Conservation (phyloP, 208 protist genomes). For the Trypanosoma avium region DNA sequence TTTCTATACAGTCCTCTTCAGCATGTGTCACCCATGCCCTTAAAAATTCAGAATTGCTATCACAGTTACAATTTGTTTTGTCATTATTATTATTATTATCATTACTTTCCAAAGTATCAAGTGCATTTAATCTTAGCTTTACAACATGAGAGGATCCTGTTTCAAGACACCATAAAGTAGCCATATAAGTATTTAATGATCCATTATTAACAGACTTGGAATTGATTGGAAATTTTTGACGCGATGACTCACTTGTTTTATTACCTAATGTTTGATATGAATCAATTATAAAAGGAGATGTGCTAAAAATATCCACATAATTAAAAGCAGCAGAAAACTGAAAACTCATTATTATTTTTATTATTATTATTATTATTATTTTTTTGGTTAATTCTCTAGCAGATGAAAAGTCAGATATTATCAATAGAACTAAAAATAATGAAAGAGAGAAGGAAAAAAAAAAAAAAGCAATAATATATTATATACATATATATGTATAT, state of each 20-base stretch:
- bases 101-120: not conserved
- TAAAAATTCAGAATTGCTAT: too few species aligned
- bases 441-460: conserved; percentile 20
- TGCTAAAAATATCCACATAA: conserved; percentile 2
- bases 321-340: not conserved
- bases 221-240: conserved; percentile 3
- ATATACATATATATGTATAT: not conserved
- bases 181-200: conserved; percentile 1
- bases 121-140: not conserved
- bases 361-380: not conserved
- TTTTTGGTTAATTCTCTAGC: not conserved
- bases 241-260: not conserved
- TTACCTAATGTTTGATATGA: not conserved
- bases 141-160: not conserved
- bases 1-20: not conserved
- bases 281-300: not conserved
- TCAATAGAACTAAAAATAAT: conserved; percentile 3
- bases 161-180: conserved; percentile 17
- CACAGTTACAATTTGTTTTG: too few species aligned
- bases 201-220: not conserved
- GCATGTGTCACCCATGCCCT: too few species aligned
- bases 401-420: not conserved
- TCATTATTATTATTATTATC: not conserved
- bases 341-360: too few species aligned
- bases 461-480: not conserved